Evolutionary conservation across 1,284 basidiomycete genomes (phyloP).

Genomic region (Cryptococcus sp.): DNA sequence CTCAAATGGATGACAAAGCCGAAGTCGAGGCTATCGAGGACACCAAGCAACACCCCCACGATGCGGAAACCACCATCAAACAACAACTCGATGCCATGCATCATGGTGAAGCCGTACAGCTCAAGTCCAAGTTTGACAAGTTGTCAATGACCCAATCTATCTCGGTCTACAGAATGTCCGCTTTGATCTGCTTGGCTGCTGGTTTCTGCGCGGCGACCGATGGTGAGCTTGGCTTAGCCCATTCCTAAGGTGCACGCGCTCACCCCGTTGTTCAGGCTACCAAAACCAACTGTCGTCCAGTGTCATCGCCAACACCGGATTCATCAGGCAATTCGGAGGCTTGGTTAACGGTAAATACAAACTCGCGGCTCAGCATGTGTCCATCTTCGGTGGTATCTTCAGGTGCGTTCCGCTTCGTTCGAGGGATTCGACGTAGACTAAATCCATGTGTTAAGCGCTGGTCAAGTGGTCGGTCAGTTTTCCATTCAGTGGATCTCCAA

Average conservation of each 20-base stretch:
- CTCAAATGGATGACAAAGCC: too few relatives aligned
- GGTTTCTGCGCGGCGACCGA: conserved; percentile 26
- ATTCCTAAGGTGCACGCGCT: background rate
- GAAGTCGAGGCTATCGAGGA: too few relatives aligned
- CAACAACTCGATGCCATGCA: conserved; percentile 4
- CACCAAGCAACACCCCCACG: too few relatives aligned
- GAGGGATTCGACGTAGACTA: background rate
- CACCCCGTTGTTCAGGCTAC: conserved; percentile 12
- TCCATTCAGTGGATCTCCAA: conserved; percentile 21
- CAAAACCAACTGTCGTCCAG: conserved; percentile 15
- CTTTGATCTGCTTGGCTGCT: conserved; percentile 24
- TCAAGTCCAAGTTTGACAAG: conserved; percentile 27
- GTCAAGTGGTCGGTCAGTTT: conserved; percentile 28
- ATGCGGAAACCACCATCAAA: background rate
- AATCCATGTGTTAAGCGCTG: conserved; percentile 10
- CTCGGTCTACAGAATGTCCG: conserved; percentile 14
- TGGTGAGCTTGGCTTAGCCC: conserved; percentile 10
- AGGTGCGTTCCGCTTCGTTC: conserved; percentile 2
- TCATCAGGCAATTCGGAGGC: conserved; percentile 19
- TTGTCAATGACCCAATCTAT: conserved; percentile 15
- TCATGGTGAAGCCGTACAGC: conserved; percentile 47
- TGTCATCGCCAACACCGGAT: conserved; percentile 25
- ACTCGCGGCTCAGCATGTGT: conserved; percentile 21
- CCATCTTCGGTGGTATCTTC: conserved; percentile 31
- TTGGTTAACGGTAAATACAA: conserved; percentile 4